phyloP scores from a whole-genome alignment of 169 alveolate genomes.

The Cryptosporidium andersoni region DNA sequence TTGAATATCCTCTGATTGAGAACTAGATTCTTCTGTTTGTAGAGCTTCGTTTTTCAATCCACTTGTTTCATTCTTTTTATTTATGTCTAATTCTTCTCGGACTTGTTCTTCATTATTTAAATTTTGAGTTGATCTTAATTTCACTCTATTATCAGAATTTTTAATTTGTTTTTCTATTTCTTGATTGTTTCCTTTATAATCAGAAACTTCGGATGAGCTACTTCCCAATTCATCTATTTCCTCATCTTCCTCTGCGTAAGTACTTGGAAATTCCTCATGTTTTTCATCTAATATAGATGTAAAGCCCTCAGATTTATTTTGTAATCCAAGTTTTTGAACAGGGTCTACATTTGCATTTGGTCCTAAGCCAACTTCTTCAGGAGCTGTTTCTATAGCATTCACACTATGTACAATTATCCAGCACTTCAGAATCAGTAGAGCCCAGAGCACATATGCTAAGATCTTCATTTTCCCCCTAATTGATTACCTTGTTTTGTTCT shows the following conservation, averaged over 20 bases:
- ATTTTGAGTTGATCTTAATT: background rate
- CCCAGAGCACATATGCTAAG: no score
- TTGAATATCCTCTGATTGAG: no score
- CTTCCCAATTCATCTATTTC: conserved; percentile 12
- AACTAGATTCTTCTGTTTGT: background rate
- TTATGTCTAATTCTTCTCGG: background rate
- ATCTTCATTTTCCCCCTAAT: no score
- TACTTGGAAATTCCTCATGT: conserved; percentile 22
- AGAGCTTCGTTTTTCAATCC: background rate
- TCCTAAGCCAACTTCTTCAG: no score
- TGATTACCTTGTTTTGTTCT: no score
- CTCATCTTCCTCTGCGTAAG: conserved; percentile 48
- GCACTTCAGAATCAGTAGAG: no score
- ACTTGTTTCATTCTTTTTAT: background rate
- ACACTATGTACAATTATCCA: no score
- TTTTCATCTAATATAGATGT: background rate
- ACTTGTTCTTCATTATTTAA: background rate
- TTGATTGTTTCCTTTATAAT: no score
- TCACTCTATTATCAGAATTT: no score
- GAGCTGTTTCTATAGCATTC: no score
- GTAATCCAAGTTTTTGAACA: background rate
- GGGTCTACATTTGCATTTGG: no score
- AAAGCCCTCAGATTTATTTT: background rate
- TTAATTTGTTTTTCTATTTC: no score
- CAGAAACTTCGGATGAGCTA: background rate